phyloP scores from a whole-genome alignment of 257 asterid genomes.

The Jacaranda copaia region DNA sequence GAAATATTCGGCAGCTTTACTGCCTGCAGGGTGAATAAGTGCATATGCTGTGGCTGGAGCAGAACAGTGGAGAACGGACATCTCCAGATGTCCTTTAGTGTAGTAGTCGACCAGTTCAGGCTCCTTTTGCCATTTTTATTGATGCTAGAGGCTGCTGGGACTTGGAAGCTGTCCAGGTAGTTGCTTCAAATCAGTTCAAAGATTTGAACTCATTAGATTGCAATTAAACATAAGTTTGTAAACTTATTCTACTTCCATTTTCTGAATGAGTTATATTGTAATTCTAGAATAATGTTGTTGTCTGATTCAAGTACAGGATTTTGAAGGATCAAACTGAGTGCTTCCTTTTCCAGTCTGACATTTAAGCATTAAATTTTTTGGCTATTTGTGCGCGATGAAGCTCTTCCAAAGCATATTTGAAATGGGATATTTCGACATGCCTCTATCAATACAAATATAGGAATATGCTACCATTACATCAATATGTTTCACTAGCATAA shows the following conservation, averaged over 20 bases:
- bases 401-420: neutral
- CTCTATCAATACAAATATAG: no score
- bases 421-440: no score
- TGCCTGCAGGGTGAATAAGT: slow-evolving; percentile 77
- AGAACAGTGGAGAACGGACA: slow-evolving; percentile 15
- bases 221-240: slow-evolving; percentile 27
- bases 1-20: slow-evolving; percentile 88
- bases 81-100: slow-evolving; percentile 1
- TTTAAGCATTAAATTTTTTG: no score
- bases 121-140: slow-evolving; percentile 41
- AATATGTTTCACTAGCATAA: no score
- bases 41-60: slow-evolving; percentile 16
- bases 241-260: slow-evolving; percentile 34
- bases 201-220: slow-evolving; percentile 33
- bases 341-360: no score
- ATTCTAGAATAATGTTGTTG: slow-evolving; percentile 34
- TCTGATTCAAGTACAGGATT: slow-evolving; percentile 25
- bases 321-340: slow-evolving; percentile 7
- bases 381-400: no score
- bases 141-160: slow-evolving; percentile 42
- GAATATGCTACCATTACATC: no score
- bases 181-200: slow-evolving; percentile 17
- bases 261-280: slow-evolving; percentile 30
- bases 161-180: slow-evolving; percentile 34
- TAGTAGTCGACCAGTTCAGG: slow-evolving; percentile 28